Evolutionary conservation across 805 yeast species (phyloP), one percentile per base, ranked within the genome.

Genomic region (Suhomyces sp.): DNA sequence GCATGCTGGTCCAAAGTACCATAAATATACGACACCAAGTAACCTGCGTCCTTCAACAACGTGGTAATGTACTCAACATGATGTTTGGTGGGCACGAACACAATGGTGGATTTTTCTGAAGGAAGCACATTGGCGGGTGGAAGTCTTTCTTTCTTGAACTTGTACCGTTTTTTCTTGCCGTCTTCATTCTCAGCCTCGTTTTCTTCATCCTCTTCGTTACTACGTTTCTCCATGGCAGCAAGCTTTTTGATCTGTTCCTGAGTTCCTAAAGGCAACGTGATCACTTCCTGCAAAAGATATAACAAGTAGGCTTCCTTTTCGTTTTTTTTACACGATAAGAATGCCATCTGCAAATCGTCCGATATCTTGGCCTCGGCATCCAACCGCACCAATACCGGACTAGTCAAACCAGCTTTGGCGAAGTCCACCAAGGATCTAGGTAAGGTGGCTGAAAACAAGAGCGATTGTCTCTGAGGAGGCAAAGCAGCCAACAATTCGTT

Each of bases 1-100:
- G 99, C 99, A 60, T 84, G 86, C 66, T 94, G 99, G 71, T 94
- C 98, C 55, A 94, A 77, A 1, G 97, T 81, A 68, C 99, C 98
- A 65, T 94, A 94, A 56, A 93, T 89, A 62, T 85, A 91, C 1
- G 99, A 87, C 1, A 83, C 87, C 6, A 94, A 85, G 67, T 87
- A 94, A 1, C 97, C 97, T 35, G 88, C 84, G 27, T 83, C 83
- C 60, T 80, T 83, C 53, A 94, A 73, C 53, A 94, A 66, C 2
- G 75, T 76, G 3, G 93, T 77, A 47, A 94, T 78, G 65, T 90
- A 96, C 71, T 94, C 99, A 20, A 94, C 99, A 70, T 94, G 99
- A 72, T 94, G 99, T 71, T 91, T 87, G 0, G 99, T 94, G 45
- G 98, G 99, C 6, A 90, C 97, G 61, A 94, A 94, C 2, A 94